These are phyloP conservation scores for Sporobolus alterniflorus DNA, from an alignment of 202 grass and related monocot species.

Conservation along the genomic window DNA sequence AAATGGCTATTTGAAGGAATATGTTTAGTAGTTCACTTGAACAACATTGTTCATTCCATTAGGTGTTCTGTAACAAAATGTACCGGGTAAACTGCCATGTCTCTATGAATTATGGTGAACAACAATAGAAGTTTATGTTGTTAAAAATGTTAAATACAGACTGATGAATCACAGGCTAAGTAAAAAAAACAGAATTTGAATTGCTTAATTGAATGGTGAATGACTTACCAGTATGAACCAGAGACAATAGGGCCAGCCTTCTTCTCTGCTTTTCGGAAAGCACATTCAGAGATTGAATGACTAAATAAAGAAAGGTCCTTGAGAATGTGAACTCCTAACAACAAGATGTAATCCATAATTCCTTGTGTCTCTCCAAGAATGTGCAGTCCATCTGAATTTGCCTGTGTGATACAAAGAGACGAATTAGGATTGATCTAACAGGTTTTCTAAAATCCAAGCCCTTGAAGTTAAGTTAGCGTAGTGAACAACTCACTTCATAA, in stretches of 20 bases:
- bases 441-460: not conserved
- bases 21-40: too few species aligned
- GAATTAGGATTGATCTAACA: conserved; percentile 9
- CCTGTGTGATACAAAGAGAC: conserved; percentile 33
- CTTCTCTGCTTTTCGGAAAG: conserved; percentile 81
- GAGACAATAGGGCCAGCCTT: conserved; percentile 73
- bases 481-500: conserved; percentile 55
- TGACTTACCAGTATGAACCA: conserved; percentile 89
- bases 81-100: too few species aligned
- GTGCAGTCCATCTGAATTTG: conserved; percentile 70
- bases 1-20: conserved; percentile 1
- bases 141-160: not conserved
- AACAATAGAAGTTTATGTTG: not conserved
- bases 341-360: conserved; percentile 68
- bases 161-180: not conserved
- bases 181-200: not conserved
- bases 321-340: conserved; percentile 62
- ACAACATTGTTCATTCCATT: too few species aligned
- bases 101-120: too few species aligned
- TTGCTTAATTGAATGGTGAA: not conserved
- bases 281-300: too few species aligned
- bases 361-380: conserved; percentile 63
- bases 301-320: conserved; percentile 55
- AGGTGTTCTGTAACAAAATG: too few species aligned
- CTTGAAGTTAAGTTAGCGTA: not conserved